A percentile compares a stretch with the other conserved stretches of the same genome.
Conservation (phyloP, 257 asterid genomes). For the Gentiana dahurica region DNA sequence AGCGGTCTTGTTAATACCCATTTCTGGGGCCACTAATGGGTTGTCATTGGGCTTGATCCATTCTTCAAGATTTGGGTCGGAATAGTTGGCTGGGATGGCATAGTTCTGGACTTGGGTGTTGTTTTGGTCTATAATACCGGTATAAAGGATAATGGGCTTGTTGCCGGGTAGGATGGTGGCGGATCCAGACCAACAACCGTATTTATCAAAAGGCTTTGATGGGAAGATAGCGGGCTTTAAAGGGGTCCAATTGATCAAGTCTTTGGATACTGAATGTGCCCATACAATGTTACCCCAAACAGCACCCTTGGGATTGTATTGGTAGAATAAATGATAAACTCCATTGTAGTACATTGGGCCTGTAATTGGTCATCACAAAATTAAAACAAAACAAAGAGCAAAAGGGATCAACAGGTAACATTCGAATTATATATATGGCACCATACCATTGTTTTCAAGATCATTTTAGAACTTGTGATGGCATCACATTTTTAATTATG, state of each 20-base stretch:
- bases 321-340: conserved; percentile 62
- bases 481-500: too few relatives aligned
- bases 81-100: conserved; percentile 49
- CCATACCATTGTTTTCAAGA: too few relatives aligned
- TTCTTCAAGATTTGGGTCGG: conserved; percentile 47
- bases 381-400: not conserved
- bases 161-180: conserved; percentile 60
- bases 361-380: not conserved
- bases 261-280: conserved; percentile 72
- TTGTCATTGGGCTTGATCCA: conserved; percentile 76
- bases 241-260: conserved; percentile 50
- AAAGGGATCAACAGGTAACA: not conserved
- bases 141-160: conserved; percentile 61
- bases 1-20: conserved; percentile 27
- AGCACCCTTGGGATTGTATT: conserved; percentile 64
- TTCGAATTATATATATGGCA: too few relatives aligned
- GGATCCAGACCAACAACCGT: conserved; percentile 87
- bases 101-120: conserved; percentile 69
- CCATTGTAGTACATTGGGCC: conserved; percentile 78
- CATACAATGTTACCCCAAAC: conserved; percentile 76
- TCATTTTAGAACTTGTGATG: too few relatives aligned
- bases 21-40: conserved; percentile 41
- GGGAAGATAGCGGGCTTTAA: conserved; percentile 44
- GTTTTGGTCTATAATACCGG: conserved; percentile 44
- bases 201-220: conserved; percentile 50